phyloP scores from a whole-genome alignment of 306 rosid species.

The Abrus precatorius region DNA sequence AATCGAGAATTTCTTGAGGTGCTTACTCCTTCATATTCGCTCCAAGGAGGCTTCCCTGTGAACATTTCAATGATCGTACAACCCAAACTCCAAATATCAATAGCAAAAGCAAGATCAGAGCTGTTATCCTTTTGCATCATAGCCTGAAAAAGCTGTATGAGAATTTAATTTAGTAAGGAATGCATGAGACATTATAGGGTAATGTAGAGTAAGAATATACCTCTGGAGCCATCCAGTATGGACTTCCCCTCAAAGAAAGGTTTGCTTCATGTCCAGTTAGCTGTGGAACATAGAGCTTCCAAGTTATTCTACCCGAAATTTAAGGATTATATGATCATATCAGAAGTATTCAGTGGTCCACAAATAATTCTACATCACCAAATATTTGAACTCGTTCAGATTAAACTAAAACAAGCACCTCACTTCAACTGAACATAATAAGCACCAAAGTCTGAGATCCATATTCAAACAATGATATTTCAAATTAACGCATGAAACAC shows the following conservation, averaged over 20 bases:
- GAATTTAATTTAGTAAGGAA: conserved; percentile 42
- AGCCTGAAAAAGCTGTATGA: conserved; percentile 75
- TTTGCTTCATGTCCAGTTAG: conserved; percentile 71
- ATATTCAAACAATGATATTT: conserved; percentile 13
- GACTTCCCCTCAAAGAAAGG: conserved; percentile 94
- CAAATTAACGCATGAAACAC: neutral
- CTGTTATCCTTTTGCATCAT: conserved; percentile 81
- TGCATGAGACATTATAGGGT: conserved; percentile 12
- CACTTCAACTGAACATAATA: neutral
- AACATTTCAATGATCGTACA: conserved; percentile 92
- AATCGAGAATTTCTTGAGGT: conserved; percentile 18
- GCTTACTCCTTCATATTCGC: conserved; percentile 89
- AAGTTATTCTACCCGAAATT: conserved; percentile 31
- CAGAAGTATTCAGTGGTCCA: neutral
- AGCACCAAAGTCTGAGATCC: conserved; percentile 15
- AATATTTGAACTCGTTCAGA: conserved; percentile 7
- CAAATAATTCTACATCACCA: neutral
- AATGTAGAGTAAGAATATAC: conserved; percentile 54
- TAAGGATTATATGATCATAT: conserved; percentile 1
- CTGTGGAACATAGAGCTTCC: conserved; percentile 58
- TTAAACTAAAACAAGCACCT: conserved; percentile 7
- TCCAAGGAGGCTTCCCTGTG: conserved; percentile 95
- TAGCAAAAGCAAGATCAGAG: conserved; percentile 86
- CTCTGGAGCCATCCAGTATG: conserved; percentile 99
- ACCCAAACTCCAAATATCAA: conserved; percentile 95